Base-by-base conservation (phyloP, 805 yeast genomes). In the Ogataea nonfermentans region DNA sequence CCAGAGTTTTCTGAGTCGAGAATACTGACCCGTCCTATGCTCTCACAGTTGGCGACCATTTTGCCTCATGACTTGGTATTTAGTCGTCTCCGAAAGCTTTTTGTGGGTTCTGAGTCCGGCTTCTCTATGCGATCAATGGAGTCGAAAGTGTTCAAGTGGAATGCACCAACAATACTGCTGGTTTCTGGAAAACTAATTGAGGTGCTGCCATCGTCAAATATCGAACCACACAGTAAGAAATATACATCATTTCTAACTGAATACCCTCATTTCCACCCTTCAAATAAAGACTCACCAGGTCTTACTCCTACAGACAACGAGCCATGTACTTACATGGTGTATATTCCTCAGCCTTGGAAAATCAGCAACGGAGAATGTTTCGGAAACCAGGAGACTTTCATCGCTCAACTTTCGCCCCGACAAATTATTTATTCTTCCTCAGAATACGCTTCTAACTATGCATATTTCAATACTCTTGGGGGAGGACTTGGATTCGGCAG, bases 121-220 rank as follows among this genome's bases (percentile, higher is more conserved):
- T 91, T 85, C 57, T 86, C 96, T 0, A 86, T 90, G 74, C 66
- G 95, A 22, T 83, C 96, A 0, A 73, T 91, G 42, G 96, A 90
- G 61, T 74, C 82, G 40, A 86, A 81, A 47, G 84, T 83, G 0
- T 78, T 87, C 67, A 87, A 89, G 52, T 91, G 97, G 96, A 79
- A 77, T 50, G 93, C 95, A 0, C 95, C 96, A 0, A 77, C 95
- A 0, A 57, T 91, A 1, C 49, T 90, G 7, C 44, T 90, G 0
- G 67, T 91, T 0, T 73, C 78, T 3, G 98, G 97, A 0, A 73
- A 70, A 49, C 57, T 77, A 32, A 57, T 81, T 16, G 57, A 61
- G 29, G 16, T 36, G 16, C 30, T 28, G 14, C 42, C 42, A 10
- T 16, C 33, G 3, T 17, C 24, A 3, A 37, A 54, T 25, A 62